These are phyloP conservation scores for Cucurbita pepo DNA, from an alignment of 306 rosid genomes.

Conservation along the genomic window DNA sequence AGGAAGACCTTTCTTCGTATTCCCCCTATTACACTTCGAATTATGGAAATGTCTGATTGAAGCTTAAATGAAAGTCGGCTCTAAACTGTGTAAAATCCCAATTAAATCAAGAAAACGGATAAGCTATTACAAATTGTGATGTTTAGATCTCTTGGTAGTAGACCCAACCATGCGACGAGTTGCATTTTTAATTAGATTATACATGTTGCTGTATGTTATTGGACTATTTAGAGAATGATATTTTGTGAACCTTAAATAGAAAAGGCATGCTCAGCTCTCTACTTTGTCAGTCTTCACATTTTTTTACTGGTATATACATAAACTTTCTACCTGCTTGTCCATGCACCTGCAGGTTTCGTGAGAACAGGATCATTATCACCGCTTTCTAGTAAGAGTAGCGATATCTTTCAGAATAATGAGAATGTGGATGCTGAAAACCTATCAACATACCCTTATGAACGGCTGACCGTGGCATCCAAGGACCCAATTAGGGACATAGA, in stretches of 20 bases:
- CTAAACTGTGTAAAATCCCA: not conserved
- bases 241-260: not conserved
- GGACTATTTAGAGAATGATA: not conserved
- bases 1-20: not conserved
- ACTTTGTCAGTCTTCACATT: not conserved
- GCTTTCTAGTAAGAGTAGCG: conserved; percentile 10
- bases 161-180: not conserved
- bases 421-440: conserved; percentile 15
- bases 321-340: not conserved
- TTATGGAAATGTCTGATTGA: not conserved
- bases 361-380: conserved; percentile 15
- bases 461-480: conserved; percentile 40
- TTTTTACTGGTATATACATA: not conserved
- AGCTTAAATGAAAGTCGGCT: not conserved
- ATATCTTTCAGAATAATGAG: conserved; percentile 17
- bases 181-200: not conserved
- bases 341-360: conserved; percentile 20
- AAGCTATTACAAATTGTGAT: not conserved
- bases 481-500: conserved; percentile 52
- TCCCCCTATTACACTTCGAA: not conserved
- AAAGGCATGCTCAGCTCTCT: not conserved
- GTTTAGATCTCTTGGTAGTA: not conserved
- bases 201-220: not conserved
- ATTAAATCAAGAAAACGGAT: not conserved
- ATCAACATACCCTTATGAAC: conserved; percentile 47